Evolutionary conservation across 2,329 filamentous ascomycete genomes (phyloP).

Genomic region (Pestalotiopsis sp.): DNA sequence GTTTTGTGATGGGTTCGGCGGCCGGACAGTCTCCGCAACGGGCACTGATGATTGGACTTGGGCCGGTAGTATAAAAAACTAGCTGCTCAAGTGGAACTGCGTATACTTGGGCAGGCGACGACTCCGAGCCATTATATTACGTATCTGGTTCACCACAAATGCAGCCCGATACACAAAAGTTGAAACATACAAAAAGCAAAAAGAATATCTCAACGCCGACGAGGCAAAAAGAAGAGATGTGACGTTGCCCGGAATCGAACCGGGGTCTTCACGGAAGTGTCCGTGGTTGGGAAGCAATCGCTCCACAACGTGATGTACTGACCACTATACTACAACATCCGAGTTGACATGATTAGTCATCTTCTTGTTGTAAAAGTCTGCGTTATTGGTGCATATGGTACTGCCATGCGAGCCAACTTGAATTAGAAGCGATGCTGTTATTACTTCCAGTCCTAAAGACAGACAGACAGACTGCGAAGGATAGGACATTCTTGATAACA

Average conservation of each 20-base stretch:
- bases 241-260: constrained; percentile 15
- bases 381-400: neutral
- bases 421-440: too few relatives aligned
- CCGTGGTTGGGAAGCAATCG: neutral
- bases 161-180: neutral
- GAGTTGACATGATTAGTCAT: neutral
- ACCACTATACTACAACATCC: constrained; percentile 15
- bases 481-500: too few relatives aligned
- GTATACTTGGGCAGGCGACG: constrained; percentile 1
- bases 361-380: neutral
- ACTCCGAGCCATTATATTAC: neutral
- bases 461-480: too few relatives aligned
- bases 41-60: too few relatives aligned
- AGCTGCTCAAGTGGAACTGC: neutral
- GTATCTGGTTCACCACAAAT: neutral
- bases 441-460: too few relatives aligned
- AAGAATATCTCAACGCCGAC: neutral
- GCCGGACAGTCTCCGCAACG: neutral
- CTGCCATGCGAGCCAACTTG: neutral
- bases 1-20: neutral
- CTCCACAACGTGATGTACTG: constrained; percentile 15
- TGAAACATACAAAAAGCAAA: neutral
- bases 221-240: neutral
- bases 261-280: constrained; percentile 14
- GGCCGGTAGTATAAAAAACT: neutral